These are phyloP conservation scores for Pseudisothecium myosuroides DNA, from an alignment of 225 moss, liverwort and hornwort species.

Conservation along the genomic window DNA sequence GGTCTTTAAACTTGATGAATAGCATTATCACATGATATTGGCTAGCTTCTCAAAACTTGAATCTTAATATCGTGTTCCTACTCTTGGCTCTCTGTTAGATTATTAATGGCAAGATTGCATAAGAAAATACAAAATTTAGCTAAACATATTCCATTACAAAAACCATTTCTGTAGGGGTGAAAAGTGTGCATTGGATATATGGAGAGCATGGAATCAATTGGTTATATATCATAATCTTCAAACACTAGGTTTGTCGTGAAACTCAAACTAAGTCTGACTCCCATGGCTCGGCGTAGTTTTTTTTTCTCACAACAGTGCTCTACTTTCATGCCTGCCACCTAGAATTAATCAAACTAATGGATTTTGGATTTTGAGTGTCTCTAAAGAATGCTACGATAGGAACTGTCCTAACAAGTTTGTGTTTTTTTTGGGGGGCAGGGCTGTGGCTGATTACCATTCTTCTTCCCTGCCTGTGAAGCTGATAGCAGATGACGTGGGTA, in stretches of 20 bases:
- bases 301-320: background rate
- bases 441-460: conserved; percentile 74
- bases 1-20: background rate
- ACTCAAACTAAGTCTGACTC: background rate
- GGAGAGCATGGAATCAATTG: background rate
- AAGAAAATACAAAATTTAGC: background rate
- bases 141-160: background rate
- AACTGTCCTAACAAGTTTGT: background rate
- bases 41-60: background rate
- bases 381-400: background rate
- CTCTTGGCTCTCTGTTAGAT: background rate
- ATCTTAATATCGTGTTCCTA: background rate
- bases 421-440: conserved; percentile 13
- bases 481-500: conserved; percentile 47
- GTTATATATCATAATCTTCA: background rate
- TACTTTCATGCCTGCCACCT: background rate
- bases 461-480: conserved; percentile 32
- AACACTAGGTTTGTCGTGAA: background rate
- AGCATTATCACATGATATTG: background rate
- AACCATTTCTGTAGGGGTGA: background rate
- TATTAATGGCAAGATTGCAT: too few relatives aligned
- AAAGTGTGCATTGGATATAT: background rate
- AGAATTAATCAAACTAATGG: background rate
- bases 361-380: too few relatives aligned
- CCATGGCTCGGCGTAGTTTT: background rate